A percentile compares a stretch with the other conserved stretches of the same genome.
phyloP scores from a whole-genome alignment of 495 filamentous ascomycete genomes.

The Podospora bellae-mahoneyi region DNA sequence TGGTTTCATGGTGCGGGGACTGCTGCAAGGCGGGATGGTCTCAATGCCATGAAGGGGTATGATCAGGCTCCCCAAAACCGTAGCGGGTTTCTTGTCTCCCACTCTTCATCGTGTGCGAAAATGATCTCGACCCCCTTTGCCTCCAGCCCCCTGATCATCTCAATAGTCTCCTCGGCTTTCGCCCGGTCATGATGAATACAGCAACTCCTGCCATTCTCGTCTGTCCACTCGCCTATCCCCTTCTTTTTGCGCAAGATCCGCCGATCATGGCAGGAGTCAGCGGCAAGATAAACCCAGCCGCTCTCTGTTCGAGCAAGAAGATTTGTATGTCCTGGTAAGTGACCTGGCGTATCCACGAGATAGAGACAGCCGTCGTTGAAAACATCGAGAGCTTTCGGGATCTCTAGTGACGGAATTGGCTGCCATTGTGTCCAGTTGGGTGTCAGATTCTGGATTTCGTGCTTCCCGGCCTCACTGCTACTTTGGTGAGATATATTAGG shows the following conservation, averaged over 20 bases:
- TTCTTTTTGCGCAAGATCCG: constrained; percentile 38
- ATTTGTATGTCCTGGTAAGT: constrained; percentile 46
- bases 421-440: constrained; percentile 22
- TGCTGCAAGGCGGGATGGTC: too few relatives aligned
- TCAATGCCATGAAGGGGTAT: too few relatives aligned
- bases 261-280: constrained; percentile 45
- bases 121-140: constrained; percentile 41
- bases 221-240: constrained; percentile 41
- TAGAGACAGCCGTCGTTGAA: constrained; percentile 40
- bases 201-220: constrained; percentile 30
- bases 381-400: constrained; percentile 39
- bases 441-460: not conserved
- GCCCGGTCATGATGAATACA: constrained; percentile 40
- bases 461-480: not conserved
- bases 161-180: constrained; percentile 36
- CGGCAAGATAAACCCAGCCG: constrained; percentile 40
- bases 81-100: constrained; percentile 37
- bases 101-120: constrained; percentile 44
- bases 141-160: constrained; percentile 30
- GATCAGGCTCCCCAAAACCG: constrained; percentile 29
- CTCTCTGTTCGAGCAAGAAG: constrained; percentile 31
- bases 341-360: constrained; percentile 45
- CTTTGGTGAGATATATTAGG: not conserved
- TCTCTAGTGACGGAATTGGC: constrained; percentile 13
- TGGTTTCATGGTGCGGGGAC: too few relatives aligned